Percentiles rank a stretch among this genome's conserved stretches.
phyloP scores from a whole-genome alignment of 306 rosid species.

The Canavalia ensiformis region DNA sequence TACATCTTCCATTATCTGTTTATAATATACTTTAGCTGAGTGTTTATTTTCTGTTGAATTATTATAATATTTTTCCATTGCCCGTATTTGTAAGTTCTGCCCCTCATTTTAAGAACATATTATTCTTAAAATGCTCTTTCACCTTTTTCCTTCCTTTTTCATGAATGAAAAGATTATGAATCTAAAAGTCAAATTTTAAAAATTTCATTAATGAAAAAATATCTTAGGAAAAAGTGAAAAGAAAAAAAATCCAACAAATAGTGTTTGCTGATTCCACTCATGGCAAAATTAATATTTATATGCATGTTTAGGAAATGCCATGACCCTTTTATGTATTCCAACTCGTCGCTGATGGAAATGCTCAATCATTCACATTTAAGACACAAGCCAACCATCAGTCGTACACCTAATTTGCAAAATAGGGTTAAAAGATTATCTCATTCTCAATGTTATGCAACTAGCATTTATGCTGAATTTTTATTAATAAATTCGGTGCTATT shows the following conservation, averaged over 20 bases:
- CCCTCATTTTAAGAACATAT: not conserved
- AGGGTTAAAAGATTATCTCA: not conserved
- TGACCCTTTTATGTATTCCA: not conserved
- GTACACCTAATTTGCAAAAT: not conserved
- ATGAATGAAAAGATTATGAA: not conserved
- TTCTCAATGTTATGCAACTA: not conserved
- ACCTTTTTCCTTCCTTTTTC: not conserved
- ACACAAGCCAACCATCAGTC: not conserved
- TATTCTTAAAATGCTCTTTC: not conserved
- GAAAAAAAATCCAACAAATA: not conserved
- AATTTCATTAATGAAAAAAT: not conserved
- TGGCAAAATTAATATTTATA: not conserved
- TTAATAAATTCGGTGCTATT: constrained; percentile 2
- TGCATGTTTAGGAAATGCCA: not conserved
- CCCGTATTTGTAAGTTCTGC: not conserved
- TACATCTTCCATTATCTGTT: not conserved
- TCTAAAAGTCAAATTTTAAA: not conserved
- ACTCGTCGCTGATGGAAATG: not conserved
- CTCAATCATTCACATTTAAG: not conserved
- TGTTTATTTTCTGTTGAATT: not conserved
- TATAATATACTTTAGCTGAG: not conserved
- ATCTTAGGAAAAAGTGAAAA: not conserved
- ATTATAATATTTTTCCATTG: not conserved
- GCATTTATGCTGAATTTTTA: not conserved
- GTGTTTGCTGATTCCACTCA: not conserved